phyloP scores from a whole-genome alignment of 2,329 filamentous ascomycete species.

The Pseudomassariella vexata region DNA sequence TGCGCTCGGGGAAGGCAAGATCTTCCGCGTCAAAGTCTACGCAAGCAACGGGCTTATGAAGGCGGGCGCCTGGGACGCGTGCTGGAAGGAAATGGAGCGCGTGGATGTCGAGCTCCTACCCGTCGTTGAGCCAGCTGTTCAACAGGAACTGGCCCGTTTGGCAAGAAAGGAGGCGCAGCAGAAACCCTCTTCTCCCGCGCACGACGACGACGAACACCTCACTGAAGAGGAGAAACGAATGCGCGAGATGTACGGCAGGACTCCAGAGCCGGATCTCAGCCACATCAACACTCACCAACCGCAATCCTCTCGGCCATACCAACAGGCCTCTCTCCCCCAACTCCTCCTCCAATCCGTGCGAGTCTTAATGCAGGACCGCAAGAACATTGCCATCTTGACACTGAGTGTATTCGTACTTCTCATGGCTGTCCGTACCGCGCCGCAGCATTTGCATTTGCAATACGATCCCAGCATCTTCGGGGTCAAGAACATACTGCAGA shows the following conservation, averaged over 20 bases:
- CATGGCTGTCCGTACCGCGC: constrained; percentile 35
- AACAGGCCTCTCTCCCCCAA: constrained; percentile 45
- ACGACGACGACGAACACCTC: constrained; percentile 9
- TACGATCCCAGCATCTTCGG: constrained; percentile 23
- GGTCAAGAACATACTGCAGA: constrained; percentile 16
- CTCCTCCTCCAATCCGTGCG: constrained; percentile 47
- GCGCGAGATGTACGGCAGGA: constrained; percentile 8
- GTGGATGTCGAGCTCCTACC: constrained; percentile 90
- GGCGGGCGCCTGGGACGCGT: constrained; percentile 84
- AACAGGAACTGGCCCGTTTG: constrained; percentile 55
- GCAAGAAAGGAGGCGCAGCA: constrained; percentile 31
- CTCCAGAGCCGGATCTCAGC: constrained; percentile 12
- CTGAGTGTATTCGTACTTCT: constrained; percentile 49
- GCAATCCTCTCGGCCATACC: constrained; percentile 20
- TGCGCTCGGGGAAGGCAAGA: constrained; percentile 44
- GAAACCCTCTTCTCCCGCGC: constrained; percentile 12
- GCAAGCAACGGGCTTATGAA: constrained; percentile 93
- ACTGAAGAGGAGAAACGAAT: constrained; percentile 8
- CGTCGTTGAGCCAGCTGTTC: constrained; percentile 53
- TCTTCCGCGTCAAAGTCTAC: constrained; percentile 81
- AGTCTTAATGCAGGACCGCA: constrained; percentile 51
- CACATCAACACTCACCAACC: constrained; percentile 21
- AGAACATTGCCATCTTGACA: constrained; percentile 52
- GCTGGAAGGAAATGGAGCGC: constrained; percentile 98
- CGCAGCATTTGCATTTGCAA: constrained; percentile 17